Base-by-base conservation (phyloP, 257 asterid species). In the Salvia rosmarinus region DNA sequence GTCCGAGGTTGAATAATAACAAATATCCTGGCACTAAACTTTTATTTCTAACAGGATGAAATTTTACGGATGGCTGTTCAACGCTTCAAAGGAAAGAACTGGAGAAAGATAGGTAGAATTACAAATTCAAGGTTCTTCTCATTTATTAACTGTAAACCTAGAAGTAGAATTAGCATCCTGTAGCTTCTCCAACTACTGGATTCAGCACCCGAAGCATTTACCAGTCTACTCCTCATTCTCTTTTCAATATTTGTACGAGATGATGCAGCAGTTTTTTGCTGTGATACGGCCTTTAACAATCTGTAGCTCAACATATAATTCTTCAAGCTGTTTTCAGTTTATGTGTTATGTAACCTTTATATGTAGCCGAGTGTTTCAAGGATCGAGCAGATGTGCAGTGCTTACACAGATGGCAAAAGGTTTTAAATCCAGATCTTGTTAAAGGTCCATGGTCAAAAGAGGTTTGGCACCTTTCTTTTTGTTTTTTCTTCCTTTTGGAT, bases 371-470 rank as follows among this genome's bases (percentile, higher is more conserved):
- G 85, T 88, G 89, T 82, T 85, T 92, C 88, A 89, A 89, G 86
- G 98, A 89, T 70, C 86, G 96, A 52, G 84, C 90, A 65, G 96
- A 89, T 86, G 96, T 89, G 65, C 96, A 92, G 79, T 92, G 98
- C 80, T 79, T 92, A 73, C 98, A 92, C 85, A 84, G 98, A 83
- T 92, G 98, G 98, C 98, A 92, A 81, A 92, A 92, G 84, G 98
- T 92, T 83, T 88, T 92, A 25, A 84, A 92, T 81, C 98, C 98
- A 50, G 96, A 92, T 21, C 98, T 92, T 84, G 95, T 92, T 52
- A 92, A 92, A 86, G 98, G 98, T 75, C 96, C 98, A 58, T 92
- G 98, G 98, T 88, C 96, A 56, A 92, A 89, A 84, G 96, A 92
- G 91, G 98, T 92, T 65, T 54, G 88, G 34, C 60, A 71, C 51